These are phyloP conservation scores for Phaseolus coccineus DNA, from an alignment of 331 rosid genomes.

Conservation along the genomic window DNA sequence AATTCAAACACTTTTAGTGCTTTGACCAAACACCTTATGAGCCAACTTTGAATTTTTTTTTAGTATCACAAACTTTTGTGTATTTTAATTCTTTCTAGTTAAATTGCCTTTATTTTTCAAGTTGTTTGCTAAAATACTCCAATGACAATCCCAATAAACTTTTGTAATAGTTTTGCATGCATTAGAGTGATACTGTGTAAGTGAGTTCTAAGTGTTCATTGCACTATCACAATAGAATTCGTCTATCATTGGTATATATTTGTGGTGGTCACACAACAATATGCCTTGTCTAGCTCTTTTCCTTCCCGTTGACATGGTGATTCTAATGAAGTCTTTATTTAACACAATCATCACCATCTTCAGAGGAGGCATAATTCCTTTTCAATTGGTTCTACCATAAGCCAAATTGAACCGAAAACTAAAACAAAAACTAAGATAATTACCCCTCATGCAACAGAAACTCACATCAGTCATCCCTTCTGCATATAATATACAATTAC, in stretches of 20 bases:
- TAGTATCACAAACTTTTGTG: too few relatives aligned
- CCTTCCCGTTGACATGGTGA: slow-evolving; percentile 56
- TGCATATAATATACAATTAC: slow-evolving; percentile 33
- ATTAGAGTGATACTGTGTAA: too few relatives aligned
- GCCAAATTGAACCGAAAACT: slow-evolving; percentile 51
- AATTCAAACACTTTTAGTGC: too few relatives aligned
- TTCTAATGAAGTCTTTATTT: slow-evolving; percentile 55
- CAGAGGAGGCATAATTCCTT: slow-evolving; percentile 58
- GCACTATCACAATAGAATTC: too few relatives aligned
- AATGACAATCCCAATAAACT: too few relatives aligned
- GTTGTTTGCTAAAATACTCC: too few relatives aligned
- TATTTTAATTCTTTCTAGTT: too few relatives aligned
- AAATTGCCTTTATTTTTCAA: too few relatives aligned
- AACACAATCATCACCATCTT: slow-evolving; percentile 50
- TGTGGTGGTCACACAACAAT: slow-evolving; percentile 52
- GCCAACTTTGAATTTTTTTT: too few relatives aligned
- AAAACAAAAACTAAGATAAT: neutral
- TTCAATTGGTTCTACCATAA: slow-evolving; percentile 67
- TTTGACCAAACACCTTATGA: too few relatives aligned
- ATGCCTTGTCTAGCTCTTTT: slow-evolving; percentile 54
- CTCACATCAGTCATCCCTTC: neutral
- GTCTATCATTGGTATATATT: slow-evolving; percentile 46
- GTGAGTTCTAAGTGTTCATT: too few relatives aligned
- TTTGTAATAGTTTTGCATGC: too few relatives aligned
- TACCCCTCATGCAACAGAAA: slow-evolving; percentile 7